Evolutionary conservation across 306 rosid species (phyloP), one percentile per base, ranked within the genome.

Genomic region (Carpinus viminea): DNA sequence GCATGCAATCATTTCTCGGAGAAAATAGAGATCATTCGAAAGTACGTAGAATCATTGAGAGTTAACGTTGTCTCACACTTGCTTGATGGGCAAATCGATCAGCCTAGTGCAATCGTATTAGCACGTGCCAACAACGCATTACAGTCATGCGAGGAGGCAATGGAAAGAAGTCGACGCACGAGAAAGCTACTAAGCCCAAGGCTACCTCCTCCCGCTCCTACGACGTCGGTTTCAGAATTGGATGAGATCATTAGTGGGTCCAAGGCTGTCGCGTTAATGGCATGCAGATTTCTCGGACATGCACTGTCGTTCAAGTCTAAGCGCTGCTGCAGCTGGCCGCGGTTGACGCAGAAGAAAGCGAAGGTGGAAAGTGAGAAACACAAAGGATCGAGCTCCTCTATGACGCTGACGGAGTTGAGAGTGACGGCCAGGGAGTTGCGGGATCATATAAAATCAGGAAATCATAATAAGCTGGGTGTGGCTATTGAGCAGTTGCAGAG

Each of bases 191-290:
- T 72, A 70, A 68, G 48, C 62, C 82, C 5, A 41, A 41, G 61
- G 21, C 72, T 75, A 4, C 74, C 48, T 74, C 76, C 73, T 47
- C 1, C 13, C 5, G 24, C 12, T n/a, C 0, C 31, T 1, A 20
- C 24, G 34, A 31, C 34, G 34, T 31, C 34, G 26, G 62, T 56
- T 9, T 71, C 82, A 2, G 79, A 87, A 21, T 48, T 87, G 2
- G 43, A 76, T 21, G 89, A 85, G 74, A 77, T 80, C 50, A 50
- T 85, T 72, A 38, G 84, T 73, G 89, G 87, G 6, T 87, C 91
- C 15, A 78, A 83, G 78, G 84, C 82, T 5, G 64, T 85, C 85
- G 81, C 87, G 28, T 75, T 80, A 48, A 28, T 85, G 76, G 86
- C 81, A 21, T 85, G 88, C 45, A 78, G 69, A 65, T 80, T 82